These are phyloP conservation scores for Cryomyces antarcticus DNA, from an alignment of 495 filamentous ascomycete genomes.

Conservation along the genomic window DNA sequence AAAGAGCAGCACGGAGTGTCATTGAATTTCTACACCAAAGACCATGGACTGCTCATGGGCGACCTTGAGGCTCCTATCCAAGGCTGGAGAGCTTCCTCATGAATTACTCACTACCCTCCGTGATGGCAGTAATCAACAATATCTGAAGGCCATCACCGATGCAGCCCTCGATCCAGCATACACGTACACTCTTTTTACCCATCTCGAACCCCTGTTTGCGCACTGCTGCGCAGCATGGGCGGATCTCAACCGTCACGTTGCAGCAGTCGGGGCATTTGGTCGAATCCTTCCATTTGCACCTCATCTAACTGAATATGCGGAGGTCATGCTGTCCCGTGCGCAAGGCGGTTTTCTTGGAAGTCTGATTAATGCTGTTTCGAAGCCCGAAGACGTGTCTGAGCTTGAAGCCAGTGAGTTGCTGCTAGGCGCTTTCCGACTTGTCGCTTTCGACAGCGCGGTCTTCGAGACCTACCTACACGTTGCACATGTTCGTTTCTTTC, in stretches of 20 bases:
- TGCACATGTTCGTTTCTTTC: conserved; percentile 42
- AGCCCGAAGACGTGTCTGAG: not conserved
- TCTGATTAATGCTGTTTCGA: not conserved
- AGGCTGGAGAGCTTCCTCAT: conserved; percentile 20
- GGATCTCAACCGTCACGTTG: conserved; percentile 20
- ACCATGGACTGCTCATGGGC: not conserved
- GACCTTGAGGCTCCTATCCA: not conserved
- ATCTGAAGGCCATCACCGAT: conserved; percentile 47
- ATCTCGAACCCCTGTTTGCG: conserved; percentile 50
- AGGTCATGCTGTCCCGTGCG: conserved; percentile 10
- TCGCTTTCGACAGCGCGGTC: conserved; percentile 46
- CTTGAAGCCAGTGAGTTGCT: conserved; percentile 21
- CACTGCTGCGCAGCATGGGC: conserved; percentile 68
- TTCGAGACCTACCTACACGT: conserved; percentile 43
- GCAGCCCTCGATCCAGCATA: conserved; percentile 42
- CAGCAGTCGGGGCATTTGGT: conserved; percentile 53
- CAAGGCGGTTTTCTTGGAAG: not conserved
- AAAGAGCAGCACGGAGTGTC: no score
- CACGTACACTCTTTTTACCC: conserved; percentile 46
- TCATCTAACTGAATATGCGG: conserved; percentile 34
- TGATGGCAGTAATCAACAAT: conserved; percentile 36
- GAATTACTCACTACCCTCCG: conserved; percentile 45
- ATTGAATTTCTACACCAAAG: no score
- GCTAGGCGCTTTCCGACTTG: conserved; percentile 53
- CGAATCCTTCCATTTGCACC: conserved; percentile 63